These are phyloP conservation scores for Sistotremastrum suecicum DNA, from an alignment of 768 basidiomycete genomes.

Conservation along the genomic window DNA sequence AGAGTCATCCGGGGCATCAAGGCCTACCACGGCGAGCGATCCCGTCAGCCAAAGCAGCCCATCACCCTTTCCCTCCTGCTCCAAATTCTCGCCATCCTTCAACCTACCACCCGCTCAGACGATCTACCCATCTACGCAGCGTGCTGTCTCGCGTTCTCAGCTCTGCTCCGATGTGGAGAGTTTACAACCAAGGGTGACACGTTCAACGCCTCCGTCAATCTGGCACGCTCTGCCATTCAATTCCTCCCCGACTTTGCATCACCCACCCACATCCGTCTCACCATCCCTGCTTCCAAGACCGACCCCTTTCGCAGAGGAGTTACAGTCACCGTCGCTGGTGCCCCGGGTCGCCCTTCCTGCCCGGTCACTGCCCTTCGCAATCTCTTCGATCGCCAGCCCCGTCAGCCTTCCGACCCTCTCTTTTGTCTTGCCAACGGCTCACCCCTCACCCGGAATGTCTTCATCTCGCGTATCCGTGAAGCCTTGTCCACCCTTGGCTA, in stretches of 20 bases:
- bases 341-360: slow-evolving; percentile 6
- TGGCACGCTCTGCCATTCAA: slow-evolving; percentile 12
- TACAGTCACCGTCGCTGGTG: slow-evolving; percentile 12
- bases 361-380: slow-evolving; percentile 5
- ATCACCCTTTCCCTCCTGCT: slow-evolving; percentile 14
- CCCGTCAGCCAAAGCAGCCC: slow-evolving; percentile 14
- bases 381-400: slow-evolving; percentile 3
- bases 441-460: slow-evolving; percentile 4
- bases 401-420: slow-evolving; percentile 4
- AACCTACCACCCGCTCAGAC: background rate
- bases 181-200: slow-evolving; percentile 7
- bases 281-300: slow-evolving; percentile 22
- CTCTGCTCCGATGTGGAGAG: slow-evolving; percentile 13
- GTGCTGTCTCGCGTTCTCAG: slow-evolving; percentile 10
- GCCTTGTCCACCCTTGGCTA: slow-evolving; percentile 1
- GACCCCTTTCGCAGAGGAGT: slow-evolving; percentile 21
- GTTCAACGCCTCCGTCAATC: slow-evolving; percentile 8
- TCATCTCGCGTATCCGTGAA: slow-evolving; percentile 1
- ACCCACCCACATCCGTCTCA: slow-evolving; percentile 13
- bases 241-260: slow-evolving; percentile 15
- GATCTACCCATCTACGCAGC: slow-evolving; percentile 6
- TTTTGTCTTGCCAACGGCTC: background rate
- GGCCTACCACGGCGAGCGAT: slow-evolving; percentile 14
- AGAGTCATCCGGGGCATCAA: slow-evolving; percentile 21
- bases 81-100: slow-evolving; percentile 1